Base-by-base conservation (phyloP, 805 yeast genomes). In the Wickerhamiella vanderwaltii region DNA sequence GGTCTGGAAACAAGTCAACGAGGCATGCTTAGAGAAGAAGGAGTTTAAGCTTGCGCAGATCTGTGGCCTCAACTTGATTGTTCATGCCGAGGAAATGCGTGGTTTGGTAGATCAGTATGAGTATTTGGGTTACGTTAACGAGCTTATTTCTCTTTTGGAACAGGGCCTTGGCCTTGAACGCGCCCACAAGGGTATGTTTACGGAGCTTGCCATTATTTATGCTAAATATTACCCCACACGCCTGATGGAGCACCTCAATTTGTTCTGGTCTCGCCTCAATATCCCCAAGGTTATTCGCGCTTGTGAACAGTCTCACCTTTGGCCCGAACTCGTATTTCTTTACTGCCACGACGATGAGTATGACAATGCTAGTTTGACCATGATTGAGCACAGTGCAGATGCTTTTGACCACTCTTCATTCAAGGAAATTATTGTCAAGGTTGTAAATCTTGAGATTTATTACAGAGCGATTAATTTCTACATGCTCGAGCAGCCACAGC, bases 171-270 rank as follows among this genome's bases (percentile, higher is more conserved):
- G 95, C 31, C 72, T 91, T 52, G 98, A 91, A 69, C 82, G 98
- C 62, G 98, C 98, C 29, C 98, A 91, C 60, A 91, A 91, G 98
- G 98, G 97, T 53, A 88, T 91, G 96, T 91, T 91, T 62, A 91
- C 98, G 9, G 96, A 87, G 64, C 72, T 91, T 54, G 95, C 97
- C 17, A 71, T 83, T 36, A 69, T 91, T 52, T 91, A 88, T 67
- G 73, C 93, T 50, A 88, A 87, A 62, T 91, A 87, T 65, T 74
- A 76, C 48, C 95, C 96, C 22, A 82, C 77, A 39, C 80, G 77
- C 64, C 82, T 93, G 43, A 82, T 84, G 85, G 97, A 91, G 64
- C 97, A 91, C 65, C 72, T 91, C 73, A 87, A 87, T 62, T 68
- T 91, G 56, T 91, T 91, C 75, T 91, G 97, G 97, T 86, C 96